Evolutionary conservation across 75 land plant species (phyloP).

Genomic region (Picea glauca): DNA sequence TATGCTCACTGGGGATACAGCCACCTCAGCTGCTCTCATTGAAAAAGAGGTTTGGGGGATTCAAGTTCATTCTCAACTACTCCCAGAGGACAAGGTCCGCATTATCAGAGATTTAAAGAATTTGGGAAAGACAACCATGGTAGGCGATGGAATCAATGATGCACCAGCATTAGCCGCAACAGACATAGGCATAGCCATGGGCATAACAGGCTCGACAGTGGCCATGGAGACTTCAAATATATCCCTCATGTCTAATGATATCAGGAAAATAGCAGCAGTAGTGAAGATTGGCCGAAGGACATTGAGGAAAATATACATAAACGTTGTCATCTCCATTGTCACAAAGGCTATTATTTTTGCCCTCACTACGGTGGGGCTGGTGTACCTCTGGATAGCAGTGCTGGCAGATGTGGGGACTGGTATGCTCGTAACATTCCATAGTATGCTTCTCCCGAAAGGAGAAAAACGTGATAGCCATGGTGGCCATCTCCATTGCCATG

Average conservation of each 20-base stretch:
- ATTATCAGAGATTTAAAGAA: slow-evolving; percentile 44
- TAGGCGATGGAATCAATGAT: slow-evolving; percentile 94
- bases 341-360: slow-evolving; percentile 64
- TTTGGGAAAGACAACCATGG: slow-evolving; percentile 64
- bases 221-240: slow-evolving; percentile 83
- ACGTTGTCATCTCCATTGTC: slow-evolving; percentile 56
- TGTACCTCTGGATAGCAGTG: slow-evolving; percentile 84
- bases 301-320: slow-evolving; percentile 49
- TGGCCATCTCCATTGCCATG: too few relatives aligned
- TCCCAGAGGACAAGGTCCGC: slow-evolving; percentile 77
- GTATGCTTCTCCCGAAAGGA: slow-evolving; percentile 42
- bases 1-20: slow-evolving; percentile 88
- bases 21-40: slow-evolving; percentile 46
- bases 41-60: slow-evolving; percentile 55
- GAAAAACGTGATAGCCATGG: too few relatives aligned
- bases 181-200: slow-evolving; percentile 95
- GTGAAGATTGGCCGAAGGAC: slow-evolving; percentile 43
- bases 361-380: slow-evolving; percentile 68
- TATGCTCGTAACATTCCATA: slow-evolving; percentile 71
- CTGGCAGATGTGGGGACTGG: slow-evolving; percentile 86
- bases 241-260: slow-evolving; percentile 86
- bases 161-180: slow-evolving; percentile 86
- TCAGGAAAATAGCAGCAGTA: slow-evolving; percentile 53
- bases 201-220: slow-evolving; percentile 77
- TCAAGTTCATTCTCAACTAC: slow-evolving; percentile 64